Percentiles rank a stretch among this genome's conserved stretches.
Evolutionary conservation across 129 eudicot species (phyloP).

Genomic region (Centaurea solstitialis): DNA sequence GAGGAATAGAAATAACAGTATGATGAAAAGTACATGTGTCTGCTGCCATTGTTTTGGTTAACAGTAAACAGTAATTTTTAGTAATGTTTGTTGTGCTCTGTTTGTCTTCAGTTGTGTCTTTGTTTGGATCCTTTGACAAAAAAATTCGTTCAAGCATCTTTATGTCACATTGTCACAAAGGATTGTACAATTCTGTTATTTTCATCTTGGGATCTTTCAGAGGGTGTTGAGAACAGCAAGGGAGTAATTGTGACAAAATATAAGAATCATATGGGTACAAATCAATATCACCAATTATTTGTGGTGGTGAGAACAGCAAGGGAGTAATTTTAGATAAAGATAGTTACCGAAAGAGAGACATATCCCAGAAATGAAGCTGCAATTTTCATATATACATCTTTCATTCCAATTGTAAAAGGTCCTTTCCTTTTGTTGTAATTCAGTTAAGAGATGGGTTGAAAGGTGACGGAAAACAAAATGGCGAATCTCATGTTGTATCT

Average conservation of each 20-base stretch:
- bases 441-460: conserved; percentile 64
- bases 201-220: no score
- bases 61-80: background rate
- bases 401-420: conserved; percentile 6
- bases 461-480: conserved; percentile 41
- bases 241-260: conserved; percentile 29
- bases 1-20: background rate
- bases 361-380: background rate
- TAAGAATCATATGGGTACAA: background rate
- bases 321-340: no score
- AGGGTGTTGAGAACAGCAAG: conserved; percentile 62
- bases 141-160: no score
- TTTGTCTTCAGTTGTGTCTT: no score
- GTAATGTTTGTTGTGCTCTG: background rate
- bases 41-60: background rate
- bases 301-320: background rate
- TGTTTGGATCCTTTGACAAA: no score
- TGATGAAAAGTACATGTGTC: background rate
- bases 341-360: no score
- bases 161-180: no score
- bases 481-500: conserved; percentile 32
- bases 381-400: background rate
- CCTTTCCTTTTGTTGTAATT: conserved; percentile 2
- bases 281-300: background rate
- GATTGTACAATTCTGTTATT: no score